Conservation (phyloP, 2,329 filamentous ascomycete genomes). For the Aureobasidium sp. region DNA sequence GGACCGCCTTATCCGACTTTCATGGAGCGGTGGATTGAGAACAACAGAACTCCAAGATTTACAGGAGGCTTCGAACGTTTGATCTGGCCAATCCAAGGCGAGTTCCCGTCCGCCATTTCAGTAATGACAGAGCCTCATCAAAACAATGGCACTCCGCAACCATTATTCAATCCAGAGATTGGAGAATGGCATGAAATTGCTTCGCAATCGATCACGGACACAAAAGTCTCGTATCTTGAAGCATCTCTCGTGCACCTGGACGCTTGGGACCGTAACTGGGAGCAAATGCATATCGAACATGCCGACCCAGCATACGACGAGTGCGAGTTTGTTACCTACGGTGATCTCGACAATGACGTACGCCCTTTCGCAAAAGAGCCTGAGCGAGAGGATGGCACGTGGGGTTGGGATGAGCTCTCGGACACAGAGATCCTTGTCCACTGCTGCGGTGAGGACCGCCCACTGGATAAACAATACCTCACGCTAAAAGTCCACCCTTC, state of each 20-base stretch:
- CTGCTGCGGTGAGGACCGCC: not conserved
- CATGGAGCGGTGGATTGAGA: not conserved
- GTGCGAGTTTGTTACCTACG: not conserved
- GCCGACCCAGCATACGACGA: not conserved
- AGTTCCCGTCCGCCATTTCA: not conserved
- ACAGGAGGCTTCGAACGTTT: not conserved
- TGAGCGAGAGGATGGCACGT: not conserved
- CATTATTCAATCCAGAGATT: not conserved
- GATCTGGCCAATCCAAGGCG: not conserved
- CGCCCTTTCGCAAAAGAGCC: not conserved
- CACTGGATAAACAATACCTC: not conserved
- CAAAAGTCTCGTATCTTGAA: not conserved
- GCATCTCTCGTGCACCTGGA: not conserved
- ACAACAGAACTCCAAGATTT: not conserved
- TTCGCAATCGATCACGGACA: not conserved
- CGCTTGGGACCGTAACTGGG: not conserved
- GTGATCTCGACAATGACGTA: not conserved
- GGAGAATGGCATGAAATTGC: not conserved
- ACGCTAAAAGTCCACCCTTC: not conserved
- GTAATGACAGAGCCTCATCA: not conserved
- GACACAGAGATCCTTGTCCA: not conserved
- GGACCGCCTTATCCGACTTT: not conserved
- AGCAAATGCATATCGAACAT: not conserved
- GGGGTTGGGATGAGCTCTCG: not conserved
- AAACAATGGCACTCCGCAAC: not conserved